Conservation (phyloP, 768 basidiomycete genomes). For the Candolleomyces efflorescens region DNA sequence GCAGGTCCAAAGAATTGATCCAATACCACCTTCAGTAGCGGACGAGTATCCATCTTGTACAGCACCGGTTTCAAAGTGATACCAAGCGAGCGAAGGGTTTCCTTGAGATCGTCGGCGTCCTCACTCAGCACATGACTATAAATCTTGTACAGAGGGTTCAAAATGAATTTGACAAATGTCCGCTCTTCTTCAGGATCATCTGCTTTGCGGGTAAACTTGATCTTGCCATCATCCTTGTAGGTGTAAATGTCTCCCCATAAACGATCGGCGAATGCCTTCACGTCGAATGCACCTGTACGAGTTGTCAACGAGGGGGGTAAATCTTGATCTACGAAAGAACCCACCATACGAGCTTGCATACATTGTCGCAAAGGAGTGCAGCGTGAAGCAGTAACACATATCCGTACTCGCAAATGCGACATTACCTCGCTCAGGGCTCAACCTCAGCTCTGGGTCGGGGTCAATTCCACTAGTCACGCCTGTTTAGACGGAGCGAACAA, state of each 20-base stretch:
- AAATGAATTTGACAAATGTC: constrained; percentile 92
- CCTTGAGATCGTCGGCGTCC: constrained; percentile 83
- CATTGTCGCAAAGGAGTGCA: constrained; percentile 92
- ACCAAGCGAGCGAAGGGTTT: constrained; percentile 69
- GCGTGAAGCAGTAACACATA: constrained; percentile 97
- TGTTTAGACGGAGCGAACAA: background rate
- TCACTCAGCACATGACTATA: constrained; percentile 94
- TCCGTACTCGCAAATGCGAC: constrained; percentile 96
- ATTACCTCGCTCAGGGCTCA: constrained; percentile 94
- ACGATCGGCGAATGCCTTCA: constrained; percentile 81
- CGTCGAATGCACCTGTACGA: constrained; percentile 65
- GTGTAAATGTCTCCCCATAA: constrained; percentile 99
- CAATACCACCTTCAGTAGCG: constrained; percentile 87
- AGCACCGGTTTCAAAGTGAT: constrained; percentile 88
- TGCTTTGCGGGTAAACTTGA: constrained; percentile 74
- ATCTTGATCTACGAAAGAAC: constrained; percentile 17
- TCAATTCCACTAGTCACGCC: constrained; percentile 58
- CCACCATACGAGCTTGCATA: constrained; percentile 91
- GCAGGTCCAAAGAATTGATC: constrained; percentile 95
- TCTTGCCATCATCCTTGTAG: constrained; percentile 68
- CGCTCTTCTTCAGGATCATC: constrained; percentile 74
- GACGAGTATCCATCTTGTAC: constrained; percentile 99
- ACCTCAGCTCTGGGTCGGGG: constrained; percentile 79
- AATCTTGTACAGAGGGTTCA: constrained; percentile 95
- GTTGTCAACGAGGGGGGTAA: constrained; percentile 1